phyloP scores from a whole-genome alignment of 2,329 filamentous ascomycete species.

The Xylaria polymorpha region DNA sequence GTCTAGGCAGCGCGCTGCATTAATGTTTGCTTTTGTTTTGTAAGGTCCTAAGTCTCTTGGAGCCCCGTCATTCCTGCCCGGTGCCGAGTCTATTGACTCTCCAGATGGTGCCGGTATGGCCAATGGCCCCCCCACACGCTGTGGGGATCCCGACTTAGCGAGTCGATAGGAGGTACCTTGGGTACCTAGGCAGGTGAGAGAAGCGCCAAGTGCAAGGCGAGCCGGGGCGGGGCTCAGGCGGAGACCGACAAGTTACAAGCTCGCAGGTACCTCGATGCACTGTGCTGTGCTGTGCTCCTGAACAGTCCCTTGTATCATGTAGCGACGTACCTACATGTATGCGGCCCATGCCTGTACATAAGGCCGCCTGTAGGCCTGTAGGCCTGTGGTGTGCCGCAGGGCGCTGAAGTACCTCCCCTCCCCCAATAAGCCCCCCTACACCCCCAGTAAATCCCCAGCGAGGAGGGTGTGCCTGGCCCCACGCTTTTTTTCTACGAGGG shows the following conservation, averaged over 20 bases:
- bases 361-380: background rate
- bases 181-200: conserved; percentile 19
- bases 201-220: conserved; percentile 28
- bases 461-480: conserved; percentile 31
- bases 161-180: conserved; percentile 19
- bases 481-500: conserved; percentile 32
- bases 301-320: conserved; percentile 27
- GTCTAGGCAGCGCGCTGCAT: conserved; percentile 9
- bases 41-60: conserved; percentile 43
- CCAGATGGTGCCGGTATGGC: conserved; percentile 24
- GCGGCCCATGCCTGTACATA: background rate
- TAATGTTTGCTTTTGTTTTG: conserved; percentile 32
- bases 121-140: conserved; percentile 46
- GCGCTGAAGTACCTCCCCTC: conserved; percentile 30
- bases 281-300: conserved; percentile 45
- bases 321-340: conserved; percentile 32
- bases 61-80: conserved; percentile 35
- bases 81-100: conserved; percentile 35
- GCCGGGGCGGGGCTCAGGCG: conserved; percentile 44
- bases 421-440: conserved; percentile 30
- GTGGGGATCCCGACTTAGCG: conserved; percentile 41
- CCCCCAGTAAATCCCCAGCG: conserved; percentile 38
- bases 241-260: conserved; percentile 45
- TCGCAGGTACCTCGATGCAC: conserved; percentile 44
- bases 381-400: conserved; percentile 26